These are phyloP conservation scores for Ceratobasidium sp. DNA, from an alignment of 1,284 basidiomycete genomes.

Conservation along the genomic window DNA sequence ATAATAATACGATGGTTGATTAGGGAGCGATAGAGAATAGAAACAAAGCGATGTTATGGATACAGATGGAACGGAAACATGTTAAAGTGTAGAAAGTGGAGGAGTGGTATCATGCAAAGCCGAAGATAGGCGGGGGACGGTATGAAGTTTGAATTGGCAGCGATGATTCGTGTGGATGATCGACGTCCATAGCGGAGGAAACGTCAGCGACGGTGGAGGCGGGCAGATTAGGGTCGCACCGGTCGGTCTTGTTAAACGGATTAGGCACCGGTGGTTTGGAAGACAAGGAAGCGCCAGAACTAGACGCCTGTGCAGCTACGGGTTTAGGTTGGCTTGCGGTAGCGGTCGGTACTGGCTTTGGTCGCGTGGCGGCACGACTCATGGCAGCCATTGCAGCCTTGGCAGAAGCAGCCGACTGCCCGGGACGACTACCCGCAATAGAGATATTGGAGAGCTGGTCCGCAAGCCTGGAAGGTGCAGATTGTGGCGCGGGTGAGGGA, in stretches of 20 bases:
- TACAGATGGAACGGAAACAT: constrained; percentile 12
- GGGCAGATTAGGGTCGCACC: constrained; percentile 67
- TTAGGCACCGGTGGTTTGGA: constrained; percentile 56
- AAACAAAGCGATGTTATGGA: constrained; percentile 25
- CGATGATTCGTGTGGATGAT: constrained; percentile 45
- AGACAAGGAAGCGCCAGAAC: constrained; percentile 46
- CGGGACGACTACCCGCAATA: constrained; percentile 58
- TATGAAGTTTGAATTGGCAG: constrained; percentile 56
- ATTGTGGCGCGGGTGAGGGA: constrained; percentile 46
- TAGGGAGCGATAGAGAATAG: constrained; percentile 5
- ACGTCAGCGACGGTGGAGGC: constrained; percentile 44
- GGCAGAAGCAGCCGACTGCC: constrained; percentile 47
- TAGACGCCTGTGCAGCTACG: constrained; percentile 26
- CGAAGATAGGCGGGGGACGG: constrained; percentile 74
- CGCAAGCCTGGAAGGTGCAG: constrained; percentile 46
- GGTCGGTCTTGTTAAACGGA: constrained; percentile 76
- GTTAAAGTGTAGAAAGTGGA: background rate
- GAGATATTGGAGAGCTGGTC: constrained; percentile 50
- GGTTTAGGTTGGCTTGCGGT: constrained; percentile 35
- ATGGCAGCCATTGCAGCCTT: constrained; percentile 64
- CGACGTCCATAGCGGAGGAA: constrained; percentile 50
- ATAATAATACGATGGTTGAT: constrained; percentile 10
- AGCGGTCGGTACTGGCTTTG: constrained; percentile 26
- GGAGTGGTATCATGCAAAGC: constrained; percentile 64
- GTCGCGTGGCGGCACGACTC: constrained; percentile 57